These are phyloP conservation scores for Trametes hirsuta DNA, from an alignment of 1,284 basidiomycete species.

Conservation along the genomic window DNA sequence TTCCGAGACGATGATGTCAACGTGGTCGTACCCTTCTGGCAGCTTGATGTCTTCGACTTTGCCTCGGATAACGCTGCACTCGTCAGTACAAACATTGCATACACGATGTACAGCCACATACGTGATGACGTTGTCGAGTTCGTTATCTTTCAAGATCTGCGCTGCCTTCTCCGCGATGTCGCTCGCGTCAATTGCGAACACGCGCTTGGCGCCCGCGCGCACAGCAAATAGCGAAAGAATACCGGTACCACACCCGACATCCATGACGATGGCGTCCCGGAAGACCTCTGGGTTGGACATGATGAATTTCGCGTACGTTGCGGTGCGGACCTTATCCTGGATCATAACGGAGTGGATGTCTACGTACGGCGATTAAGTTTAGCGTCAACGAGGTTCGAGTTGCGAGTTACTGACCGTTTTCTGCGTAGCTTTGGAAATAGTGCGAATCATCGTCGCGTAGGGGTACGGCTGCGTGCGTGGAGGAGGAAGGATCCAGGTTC, in stretches of 20 bases:
- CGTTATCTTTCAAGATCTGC: constrained; percentile 83
- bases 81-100: neutral
- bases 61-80: constrained; percentile 73
- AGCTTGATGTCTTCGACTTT: constrained; percentile 87
- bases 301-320: constrained; percentile 92
- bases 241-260: constrained; percentile 94
- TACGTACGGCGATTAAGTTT: constrained; percentile 30
- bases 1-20: constrained; percentile 95
- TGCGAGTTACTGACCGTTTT: constrained; percentile 67
- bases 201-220: constrained; percentile 87
- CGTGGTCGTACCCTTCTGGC: constrained; percentile 71
- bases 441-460: constrained; percentile 85
- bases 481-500: constrained; percentile 39
- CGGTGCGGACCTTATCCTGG: constrained; percentile 89
- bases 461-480: constrained; percentile 32
- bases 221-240: constrained; percentile 95
- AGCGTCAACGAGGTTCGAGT: neutral
- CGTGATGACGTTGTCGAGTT: constrained; percentile 78
- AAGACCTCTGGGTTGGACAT: constrained; percentile 85
- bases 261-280: constrained; percentile 86
- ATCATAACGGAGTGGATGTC: constrained; percentile 84
- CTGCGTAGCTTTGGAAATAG: constrained; percentile 94
- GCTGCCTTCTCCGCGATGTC: constrained; percentile 84
- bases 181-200: constrained; percentile 94
- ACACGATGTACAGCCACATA: constrained; percentile 35